phyloP scores from a whole-genome alignment of 177 flowering plant genomes.

The Telopea speciosissima region DNA sequence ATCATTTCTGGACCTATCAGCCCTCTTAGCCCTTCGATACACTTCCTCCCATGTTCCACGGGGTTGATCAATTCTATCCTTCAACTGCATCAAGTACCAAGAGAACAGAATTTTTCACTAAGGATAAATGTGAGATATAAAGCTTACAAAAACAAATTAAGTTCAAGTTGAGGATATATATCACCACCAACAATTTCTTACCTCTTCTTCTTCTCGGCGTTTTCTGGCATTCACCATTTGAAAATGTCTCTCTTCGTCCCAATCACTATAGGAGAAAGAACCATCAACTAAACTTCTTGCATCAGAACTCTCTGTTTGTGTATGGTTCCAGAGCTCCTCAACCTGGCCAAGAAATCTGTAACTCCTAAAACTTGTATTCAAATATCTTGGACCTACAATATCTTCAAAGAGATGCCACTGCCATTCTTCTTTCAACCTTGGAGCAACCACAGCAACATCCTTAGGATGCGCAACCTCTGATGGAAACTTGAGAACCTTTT shows the following conservation, averaged over 20 bases:
- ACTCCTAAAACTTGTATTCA: constrained; percentile 33
- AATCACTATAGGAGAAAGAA: constrained; percentile 54
- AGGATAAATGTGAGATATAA: neutral
- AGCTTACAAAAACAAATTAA: neutral
- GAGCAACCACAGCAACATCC: constrained; percentile 41
- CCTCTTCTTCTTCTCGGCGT: constrained; percentile 96
- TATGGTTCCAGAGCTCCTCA: constrained; percentile 44
- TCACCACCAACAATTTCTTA: constrained; percentile 19
- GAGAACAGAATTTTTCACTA: constrained; percentile 7
- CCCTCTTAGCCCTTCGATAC: constrained; percentile 76
- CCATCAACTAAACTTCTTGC: constrained; percentile 27
- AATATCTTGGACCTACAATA: constrained; percentile 19
- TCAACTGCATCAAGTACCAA: constrained; percentile 51
- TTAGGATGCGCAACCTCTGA: constrained; percentile 76
- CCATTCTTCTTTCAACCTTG: constrained; percentile 56
- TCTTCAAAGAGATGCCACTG: constrained; percentile 66
- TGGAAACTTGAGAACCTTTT: constrained; percentile 59
- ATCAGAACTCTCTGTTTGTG: constrained; percentile 18
- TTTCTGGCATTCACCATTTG: constrained; percentile 43
- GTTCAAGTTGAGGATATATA: neutral
- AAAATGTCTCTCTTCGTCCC: constrained; percentile 60
- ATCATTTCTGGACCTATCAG: constrained; percentile 66
- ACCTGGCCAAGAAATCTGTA: constrained; percentile 38
- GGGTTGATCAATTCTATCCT: constrained; percentile 77
- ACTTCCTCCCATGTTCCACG: constrained; percentile 96